A percentile compares a stretch with the other conserved stretches of the same genome.
phyloP scores from a whole-genome alignment of 2,329 filamentous ascomycete genomes.

The Cladosporium sp. region DNA sequence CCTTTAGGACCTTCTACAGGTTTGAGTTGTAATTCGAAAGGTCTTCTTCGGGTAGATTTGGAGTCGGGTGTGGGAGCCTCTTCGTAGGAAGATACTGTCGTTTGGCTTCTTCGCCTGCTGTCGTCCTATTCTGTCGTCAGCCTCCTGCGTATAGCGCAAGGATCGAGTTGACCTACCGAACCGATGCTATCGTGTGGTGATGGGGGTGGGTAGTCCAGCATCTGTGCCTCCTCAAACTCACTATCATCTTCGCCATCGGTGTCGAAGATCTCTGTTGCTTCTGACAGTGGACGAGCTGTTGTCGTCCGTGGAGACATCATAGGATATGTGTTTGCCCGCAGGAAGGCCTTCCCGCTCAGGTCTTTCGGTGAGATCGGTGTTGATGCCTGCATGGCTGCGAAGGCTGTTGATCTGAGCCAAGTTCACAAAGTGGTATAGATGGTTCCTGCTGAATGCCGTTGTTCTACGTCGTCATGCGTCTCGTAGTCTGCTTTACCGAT shows the following conservation, averaged over 20 bases:
- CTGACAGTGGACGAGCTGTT: constrained; percentile 63
- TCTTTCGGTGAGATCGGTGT: constrained; percentile 47
- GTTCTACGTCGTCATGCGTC: constrained; percentile 17
- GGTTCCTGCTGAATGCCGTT: background rate
- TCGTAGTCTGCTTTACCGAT: constrained; percentile 20
- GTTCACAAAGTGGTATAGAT: constrained; percentile 5
- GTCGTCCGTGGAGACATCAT: constrained; percentile 20
- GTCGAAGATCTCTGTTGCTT: constrained; percentile 75
- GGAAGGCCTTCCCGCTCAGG: constrained; percentile 50
- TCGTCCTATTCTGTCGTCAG: constrained; percentile 31
- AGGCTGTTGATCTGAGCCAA: constrained; percentile 16
- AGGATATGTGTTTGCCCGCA: constrained; percentile 43
- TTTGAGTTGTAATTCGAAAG: constrained; percentile 65
- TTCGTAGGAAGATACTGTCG: constrained; percentile 83
- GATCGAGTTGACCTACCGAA: constrained; percentile 59
- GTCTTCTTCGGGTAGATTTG: constrained; percentile 61
- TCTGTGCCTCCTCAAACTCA: constrained; percentile 45
- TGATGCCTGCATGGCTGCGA: constrained; percentile 44
- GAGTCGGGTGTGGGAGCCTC: constrained; percentile 70
- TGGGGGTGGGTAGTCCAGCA: constrained; percentile 5
- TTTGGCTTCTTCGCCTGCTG: constrained; percentile 72
- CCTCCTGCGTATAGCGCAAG: background rate
- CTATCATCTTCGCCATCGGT: constrained; percentile 71
- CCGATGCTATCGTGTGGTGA: constrained; percentile 68
- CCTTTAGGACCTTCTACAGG: constrained; percentile 77